Percentiles rank a stretch among this genome's conserved stretches.
phyloP scores from a whole-genome alignment of 192 early-diverging fungal species.

The Cetraspora pellucida region DNA sequence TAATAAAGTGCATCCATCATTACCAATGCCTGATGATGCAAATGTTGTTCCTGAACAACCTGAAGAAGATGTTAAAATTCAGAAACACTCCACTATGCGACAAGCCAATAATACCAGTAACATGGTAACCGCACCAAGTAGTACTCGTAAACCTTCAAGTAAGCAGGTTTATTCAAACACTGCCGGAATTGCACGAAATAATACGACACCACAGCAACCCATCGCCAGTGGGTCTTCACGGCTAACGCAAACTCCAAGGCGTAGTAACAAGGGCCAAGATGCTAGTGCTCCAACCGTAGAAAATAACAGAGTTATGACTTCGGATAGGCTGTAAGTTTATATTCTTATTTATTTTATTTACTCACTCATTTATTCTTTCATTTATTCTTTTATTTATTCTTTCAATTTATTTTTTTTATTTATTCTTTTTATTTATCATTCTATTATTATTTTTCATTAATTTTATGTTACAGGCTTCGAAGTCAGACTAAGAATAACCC shows the following conservation, averaged over 20 bases:
- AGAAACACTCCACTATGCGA: neutral
- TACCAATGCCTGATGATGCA: conserved; percentile 29
- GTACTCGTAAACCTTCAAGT: neutral
- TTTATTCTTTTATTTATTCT: neutral
- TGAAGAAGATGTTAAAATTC: conserved; percentile 30
- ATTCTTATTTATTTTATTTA: neutral
- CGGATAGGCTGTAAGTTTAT: conserved; percentile 32
- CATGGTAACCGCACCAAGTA: neutral
- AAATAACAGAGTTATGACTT: conserved; percentile 13
- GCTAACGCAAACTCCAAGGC: conserved; percentile 30
- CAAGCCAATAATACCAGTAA: neutral
- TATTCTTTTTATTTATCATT: neutral
- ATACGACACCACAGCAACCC: conserved; percentile 1
- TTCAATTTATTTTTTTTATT: neutral
- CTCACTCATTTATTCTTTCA: neutral
- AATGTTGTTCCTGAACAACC: conserved; percentile 3
- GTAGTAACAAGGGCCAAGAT: conserved; percentile 20
- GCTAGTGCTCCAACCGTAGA: conserved; percentile 8
- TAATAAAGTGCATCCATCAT: conserved; percentile 19
- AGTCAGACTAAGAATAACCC: conserved; percentile 32
- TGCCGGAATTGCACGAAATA: conserved; percentile 5
- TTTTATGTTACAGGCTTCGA: conserved; percentile 27
- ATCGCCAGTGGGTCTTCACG: conserved; percentile 8
- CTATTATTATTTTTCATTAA: neutral
- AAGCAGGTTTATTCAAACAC: neutral